Percentiles rank a stretch among this genome's conserved stretches.
Conservation (phyloP, 2,329 filamentous ascomycete genomes). For the Sclerotinia borealis region DNA sequence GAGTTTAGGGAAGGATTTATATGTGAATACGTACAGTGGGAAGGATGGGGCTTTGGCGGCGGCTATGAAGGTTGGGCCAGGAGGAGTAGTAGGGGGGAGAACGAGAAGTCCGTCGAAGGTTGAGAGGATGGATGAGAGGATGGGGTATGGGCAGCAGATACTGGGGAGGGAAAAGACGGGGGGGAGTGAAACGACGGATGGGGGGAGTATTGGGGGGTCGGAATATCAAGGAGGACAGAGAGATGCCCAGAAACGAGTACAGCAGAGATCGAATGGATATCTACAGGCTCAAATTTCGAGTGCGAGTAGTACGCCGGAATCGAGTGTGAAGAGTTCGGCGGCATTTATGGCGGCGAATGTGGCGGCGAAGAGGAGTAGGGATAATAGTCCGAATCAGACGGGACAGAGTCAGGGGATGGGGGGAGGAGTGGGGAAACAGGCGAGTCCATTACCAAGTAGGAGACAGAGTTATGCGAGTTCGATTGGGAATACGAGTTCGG, state of each 20-base stretch:
- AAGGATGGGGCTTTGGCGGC: constrained; percentile 41
- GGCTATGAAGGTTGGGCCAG: constrained; percentile 34
- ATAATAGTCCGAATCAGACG: constrained; percentile 42
- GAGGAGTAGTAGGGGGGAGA: not conserved
- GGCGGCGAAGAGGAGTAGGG: constrained; percentile 55
- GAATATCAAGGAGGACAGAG: not conserved
- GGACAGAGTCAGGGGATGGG: constrained; percentile 15
- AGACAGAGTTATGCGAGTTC: constrained; percentile 6
- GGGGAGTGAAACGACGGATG: not conserved
- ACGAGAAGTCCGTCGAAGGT: constrained; percentile 11
- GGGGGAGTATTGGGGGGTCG: not conserved
- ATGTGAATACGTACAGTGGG: constrained; percentile 35
- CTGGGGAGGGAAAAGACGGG: constrained; percentile 12
- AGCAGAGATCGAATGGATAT: constrained; percentile 6
- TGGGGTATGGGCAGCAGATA: not conserved
- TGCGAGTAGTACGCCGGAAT: not conserved
- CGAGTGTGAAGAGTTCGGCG: constrained; percentile 31
- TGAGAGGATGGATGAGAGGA: not conserved
- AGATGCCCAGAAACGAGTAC: not conserved
- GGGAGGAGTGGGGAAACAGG: not conserved
- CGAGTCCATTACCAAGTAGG: not conserved
- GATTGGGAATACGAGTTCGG: not conserved
- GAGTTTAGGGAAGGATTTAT: constrained; percentile 35
- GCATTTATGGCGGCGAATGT: constrained; percentile 57
- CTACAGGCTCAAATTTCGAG: not conserved